Base-by-base conservation (phyloP, 2,329 filamentous ascomycete species). In the Botrytis fragariae region DNA sequence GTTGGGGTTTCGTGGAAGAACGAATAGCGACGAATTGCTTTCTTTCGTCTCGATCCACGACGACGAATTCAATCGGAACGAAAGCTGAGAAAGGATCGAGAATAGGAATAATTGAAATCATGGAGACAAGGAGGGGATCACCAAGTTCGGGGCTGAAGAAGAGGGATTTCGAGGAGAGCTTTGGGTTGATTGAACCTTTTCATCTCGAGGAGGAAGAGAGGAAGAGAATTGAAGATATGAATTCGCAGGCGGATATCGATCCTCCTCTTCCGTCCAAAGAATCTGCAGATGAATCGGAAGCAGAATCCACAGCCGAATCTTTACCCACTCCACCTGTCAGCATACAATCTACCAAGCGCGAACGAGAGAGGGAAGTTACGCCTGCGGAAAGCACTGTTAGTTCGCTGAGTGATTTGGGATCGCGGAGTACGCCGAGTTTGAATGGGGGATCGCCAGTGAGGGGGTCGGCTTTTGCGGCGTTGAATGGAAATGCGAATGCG, bases 341-440 rank as follows among this genome's bases (percentile, higher is more conserved):
- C 32, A 61, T 51, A 32, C 63, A 72, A 39, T 72, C 37, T 32
- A 39, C 1, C 57, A 63, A 37, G 60, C 63, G 42, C 62, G 61
- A 63, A 45, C n/a, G 45, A 12, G 64, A 54, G 29, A n/a, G 76
- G 67, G 74, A 75, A 18, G 29, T 39, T 3, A 77, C 75, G 35
- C 77, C 75, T 18, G 72, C 78, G 35, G 70, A 70, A n/a, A 79
- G 77, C 65, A 74, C 57, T 10, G 75, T 77, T 0, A 74, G 73
- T 37, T 76, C 75, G 1, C 73, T 80, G 39, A 76, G 75, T 29
- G 77, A 78, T 54, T 61, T 75, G 45, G 76, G 72, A 63, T 74
- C 76, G 3, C 60, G 65, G 16, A 78, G 76, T 16, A 74, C 77
- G 18, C 76, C 77, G 3, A 69, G 63, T 51, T 54, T 67, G 37